A percentile compares a stretch with the other conserved stretches of the same genome.
These are phyloP conservation scores for Aphanomyces astaci DNA, from an alignment of 352 stramenopile genomes.

Conservation along the genomic window DNA sequence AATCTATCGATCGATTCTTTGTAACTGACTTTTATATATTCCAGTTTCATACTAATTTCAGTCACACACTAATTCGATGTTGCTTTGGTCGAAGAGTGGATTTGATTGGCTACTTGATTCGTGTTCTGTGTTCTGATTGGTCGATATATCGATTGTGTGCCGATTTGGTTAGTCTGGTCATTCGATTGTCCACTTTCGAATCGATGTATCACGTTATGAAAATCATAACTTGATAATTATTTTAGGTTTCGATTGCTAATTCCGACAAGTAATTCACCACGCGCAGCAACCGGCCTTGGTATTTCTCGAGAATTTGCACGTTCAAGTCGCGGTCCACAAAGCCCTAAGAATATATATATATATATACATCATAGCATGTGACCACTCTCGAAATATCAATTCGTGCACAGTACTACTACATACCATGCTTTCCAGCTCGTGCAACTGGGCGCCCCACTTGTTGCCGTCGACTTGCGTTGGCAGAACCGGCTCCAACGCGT, in stretches of 20 bases:
- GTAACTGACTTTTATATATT: no score
- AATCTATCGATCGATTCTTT: no score
- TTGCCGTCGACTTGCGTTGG: constrained; percentile 39
- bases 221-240: not conserved
- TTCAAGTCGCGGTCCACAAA: constrained; percentile 61
- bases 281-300: constrained; percentile 70
- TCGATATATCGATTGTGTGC: no score
- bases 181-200: no score
- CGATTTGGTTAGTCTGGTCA: no score
- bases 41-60: no score
- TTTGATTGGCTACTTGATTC: no score
- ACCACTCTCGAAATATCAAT: not conserved
- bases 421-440: constrained; percentile 50
- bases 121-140: no score
- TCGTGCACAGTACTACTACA: not conserved
- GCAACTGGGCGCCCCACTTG: constrained; percentile 61
- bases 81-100: no score
- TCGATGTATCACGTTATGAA: no score
- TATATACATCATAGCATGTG: not conserved
- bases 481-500: constrained; percentile 52
- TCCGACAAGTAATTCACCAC: constrained; percentile 80
- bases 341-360: constrained; percentile 26
- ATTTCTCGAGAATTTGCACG: constrained; percentile 63
- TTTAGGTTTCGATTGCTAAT: constrained; percentile 25
- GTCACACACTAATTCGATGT: no score